These are phyloP conservation scores for Arthrinium phaeospermum DNA, from an alignment of 2,329 filamentous ascomycete species.

Conservation along the genomic window DNA sequence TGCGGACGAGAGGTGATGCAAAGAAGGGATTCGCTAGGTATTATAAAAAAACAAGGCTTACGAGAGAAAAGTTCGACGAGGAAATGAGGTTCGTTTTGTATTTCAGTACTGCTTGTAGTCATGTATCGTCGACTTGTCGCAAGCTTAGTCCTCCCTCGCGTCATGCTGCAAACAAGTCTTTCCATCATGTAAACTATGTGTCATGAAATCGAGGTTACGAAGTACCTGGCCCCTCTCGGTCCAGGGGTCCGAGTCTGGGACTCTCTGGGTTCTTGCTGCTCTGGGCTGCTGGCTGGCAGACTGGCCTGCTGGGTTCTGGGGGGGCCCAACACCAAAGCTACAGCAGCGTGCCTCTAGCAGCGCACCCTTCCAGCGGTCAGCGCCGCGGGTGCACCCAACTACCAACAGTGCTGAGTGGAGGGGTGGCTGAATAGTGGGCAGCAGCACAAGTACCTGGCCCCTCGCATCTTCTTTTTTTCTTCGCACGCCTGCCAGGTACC, in stretches of 20 bases:
- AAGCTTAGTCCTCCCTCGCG: slow-evolving; percentile 24
- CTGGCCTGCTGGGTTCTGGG: not conserved
- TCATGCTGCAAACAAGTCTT: slow-evolving; percentile 29
- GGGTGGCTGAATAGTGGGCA: slow-evolving; percentile 13
- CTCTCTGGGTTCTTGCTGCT: not conserved
- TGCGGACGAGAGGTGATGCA: not conserved
- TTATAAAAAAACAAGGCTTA: slow-evolving; percentile 1
- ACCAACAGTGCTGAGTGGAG: slow-evolving; percentile 6
- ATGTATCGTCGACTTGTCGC: slow-evolving; percentile 19
- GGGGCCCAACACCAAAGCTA: slow-evolving; percentile 8
- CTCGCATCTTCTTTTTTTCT: not conserved
- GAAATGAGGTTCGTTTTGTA: slow-evolving; percentile 12
- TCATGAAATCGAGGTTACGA: slow-evolving; percentile 26
- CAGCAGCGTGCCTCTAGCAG: slow-evolving; percentile 3
- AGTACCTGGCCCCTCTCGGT: slow-evolving; percentile 19
- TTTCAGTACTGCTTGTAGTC: slow-evolving; percentile 8
- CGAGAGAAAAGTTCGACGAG: not conserved
- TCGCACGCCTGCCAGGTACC: not conserved
- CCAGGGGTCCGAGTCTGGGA: slow-evolving; percentile 16
- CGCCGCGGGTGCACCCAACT: slow-evolving; percentile 10
- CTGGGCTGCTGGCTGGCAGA: not conserved
- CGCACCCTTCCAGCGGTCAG: slow-evolving; percentile 8
- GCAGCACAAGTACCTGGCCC: not conserved
- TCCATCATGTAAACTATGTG: slow-evolving; percentile 35
- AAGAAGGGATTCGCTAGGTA: slow-evolving; percentile 2